phyloP scores from a whole-genome alignment of 2,329 filamentous ascomycete genomes.

The Fusarium burgessii region DNA sequence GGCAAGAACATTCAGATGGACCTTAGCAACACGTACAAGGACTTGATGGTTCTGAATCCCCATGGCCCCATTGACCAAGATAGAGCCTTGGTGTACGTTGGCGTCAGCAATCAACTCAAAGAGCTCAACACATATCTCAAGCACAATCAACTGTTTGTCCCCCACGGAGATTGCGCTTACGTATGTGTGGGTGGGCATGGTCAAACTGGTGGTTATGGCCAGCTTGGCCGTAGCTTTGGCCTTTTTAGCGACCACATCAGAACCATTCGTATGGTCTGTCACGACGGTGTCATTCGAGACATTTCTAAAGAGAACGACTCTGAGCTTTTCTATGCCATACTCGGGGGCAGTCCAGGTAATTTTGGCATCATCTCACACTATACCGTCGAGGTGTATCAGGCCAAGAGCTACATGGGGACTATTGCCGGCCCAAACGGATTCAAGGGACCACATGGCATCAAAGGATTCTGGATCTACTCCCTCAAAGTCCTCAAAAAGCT shows the following conservation, averaged over 20 bases:
- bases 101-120: conserved; percentile 57
- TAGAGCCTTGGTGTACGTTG: conserved; percentile 53
- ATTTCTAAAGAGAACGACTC: conserved; percentile 60
- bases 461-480: conserved; percentile 56
- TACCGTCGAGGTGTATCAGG: conserved; percentile 58
- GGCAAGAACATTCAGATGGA: conserved; percentile 60
- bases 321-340: conserved; percentile 70
- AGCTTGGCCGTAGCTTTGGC: conserved; percentile 62
- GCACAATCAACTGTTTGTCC: conserved; percentile 57
- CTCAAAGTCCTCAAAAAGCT: conserved; percentile 53
- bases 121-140: conserved; percentile 58
- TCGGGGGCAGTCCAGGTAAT: conserved; percentile 68
- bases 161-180: conserved; percentile 59
- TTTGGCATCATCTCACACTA: conserved; percentile 67
- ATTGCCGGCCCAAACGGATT: conserved; percentile 17
- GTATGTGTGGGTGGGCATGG: conserved; percentile 61
- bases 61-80: conserved; percentile 34
- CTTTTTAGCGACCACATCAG: conserved; percentile 66
- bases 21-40: conserved; percentile 52
- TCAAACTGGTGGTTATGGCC: conserved; percentile 62
- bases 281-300: conserved; percentile 58
- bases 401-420: conserved; percentile 53
- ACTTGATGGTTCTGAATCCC: conserved; percentile 47
- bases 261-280: conserved; percentile 60
- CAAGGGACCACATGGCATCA: conserved; percentile 48